Base-by-base conservation (phyloP, 768 basidiomycete species). In the Cyclocybe cylindracea region DNA sequence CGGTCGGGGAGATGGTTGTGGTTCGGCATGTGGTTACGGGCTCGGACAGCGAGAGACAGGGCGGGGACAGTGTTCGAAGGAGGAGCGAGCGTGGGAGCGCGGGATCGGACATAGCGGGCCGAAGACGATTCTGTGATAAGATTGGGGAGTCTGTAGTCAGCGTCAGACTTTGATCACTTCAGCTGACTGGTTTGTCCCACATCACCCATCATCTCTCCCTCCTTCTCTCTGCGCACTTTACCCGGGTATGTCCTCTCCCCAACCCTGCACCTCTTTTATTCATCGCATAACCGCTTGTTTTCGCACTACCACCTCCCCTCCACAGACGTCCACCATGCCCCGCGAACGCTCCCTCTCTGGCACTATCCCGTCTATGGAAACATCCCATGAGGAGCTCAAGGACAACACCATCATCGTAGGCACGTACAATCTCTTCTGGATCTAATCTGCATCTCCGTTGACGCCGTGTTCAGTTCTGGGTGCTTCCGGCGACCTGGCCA, bases 401-500 rank as follows among this genome's bases (percentile, higher is more conserved):
- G 87, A 93, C 52, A 94, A 96, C 77, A 94, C 93, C 14, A 68
- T 92, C 76, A 85, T 97, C 74, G 74, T 96, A 62, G 93, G 93
- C 89, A 57, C 62, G 85, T 76, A 29, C 60, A 63, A 58, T 53
- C 32, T 45, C 42, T 47, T 50, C 54, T 40, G 38, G 39, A 41
- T 52, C 46, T 52, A 10, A 31, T 16, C 49, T 11, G 34, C 48
- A 34, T 44, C 37, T 11, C 11, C 46, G n/a, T 36, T 43, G 43
- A 43, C 39, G 46, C 61, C 51, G 61, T 51, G 46, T 24, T 35
- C 65, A 94, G 95, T 98, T 48, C 84, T 95, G 54, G 96, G 96
- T 50, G 96, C 96, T 3, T 95, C 93, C 50, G 96, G 96, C 37
- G 96, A 99, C 78, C 79, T 99, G 41, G 96, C 96, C 57, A 96